phyloP scores from a whole-genome alignment of 2,329 filamentous ascomycete genomes.

The Phialophora tarda region DNA sequence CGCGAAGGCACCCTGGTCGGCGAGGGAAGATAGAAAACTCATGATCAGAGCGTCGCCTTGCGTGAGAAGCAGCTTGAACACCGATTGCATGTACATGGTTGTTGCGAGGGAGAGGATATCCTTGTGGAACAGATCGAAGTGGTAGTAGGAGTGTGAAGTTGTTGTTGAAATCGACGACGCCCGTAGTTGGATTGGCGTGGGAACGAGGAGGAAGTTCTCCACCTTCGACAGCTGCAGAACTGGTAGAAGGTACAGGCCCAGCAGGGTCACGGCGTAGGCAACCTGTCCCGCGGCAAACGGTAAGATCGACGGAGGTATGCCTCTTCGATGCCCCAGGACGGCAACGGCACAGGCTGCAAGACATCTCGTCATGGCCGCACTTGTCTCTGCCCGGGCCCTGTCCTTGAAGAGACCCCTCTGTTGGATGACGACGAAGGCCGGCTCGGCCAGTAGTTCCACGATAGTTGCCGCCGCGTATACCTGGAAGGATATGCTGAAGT shows the following conservation, averaged over 20 bases:
- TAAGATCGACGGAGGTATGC: constrained; percentile 71
- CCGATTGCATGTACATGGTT: constrained; percentile 85
- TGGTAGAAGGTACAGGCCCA: constrained; percentile 71
- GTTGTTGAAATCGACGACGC: neutral
- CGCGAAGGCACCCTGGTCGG: constrained; percentile 88
- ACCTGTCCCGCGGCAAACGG: constrained; percentile 90
- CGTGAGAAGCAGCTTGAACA: constrained; percentile 90
- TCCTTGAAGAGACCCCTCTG: constrained; percentile 78
- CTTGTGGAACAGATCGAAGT: constrained; percentile 68
- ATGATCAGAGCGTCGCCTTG: constrained; percentile 93
- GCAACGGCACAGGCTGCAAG: constrained; percentile 73
- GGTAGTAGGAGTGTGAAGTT: constrained; percentile 50
- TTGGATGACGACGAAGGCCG: constrained; percentile 86
- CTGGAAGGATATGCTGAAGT: constrained; percentile 63
- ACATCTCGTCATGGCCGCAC: constrained; percentile 79
- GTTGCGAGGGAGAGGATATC: constrained; percentile 73
- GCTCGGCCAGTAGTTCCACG: constrained; percentile 83
- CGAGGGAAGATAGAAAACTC: constrained; percentile 73
- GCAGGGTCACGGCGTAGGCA: constrained; percentile 71
- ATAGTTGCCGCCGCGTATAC: constrained; percentile 64
- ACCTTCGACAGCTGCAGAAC: constrained; percentile 62
- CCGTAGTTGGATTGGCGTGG: constrained; percentile 42
- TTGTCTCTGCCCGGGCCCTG: constrained; percentile 81
- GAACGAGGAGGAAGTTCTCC: constrained; percentile 72
- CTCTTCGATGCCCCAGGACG: constrained; percentile 53